Evolutionary conservation across 805 yeast species (phyloP).

Genomic region (Starmerella vaccinii): DNA sequence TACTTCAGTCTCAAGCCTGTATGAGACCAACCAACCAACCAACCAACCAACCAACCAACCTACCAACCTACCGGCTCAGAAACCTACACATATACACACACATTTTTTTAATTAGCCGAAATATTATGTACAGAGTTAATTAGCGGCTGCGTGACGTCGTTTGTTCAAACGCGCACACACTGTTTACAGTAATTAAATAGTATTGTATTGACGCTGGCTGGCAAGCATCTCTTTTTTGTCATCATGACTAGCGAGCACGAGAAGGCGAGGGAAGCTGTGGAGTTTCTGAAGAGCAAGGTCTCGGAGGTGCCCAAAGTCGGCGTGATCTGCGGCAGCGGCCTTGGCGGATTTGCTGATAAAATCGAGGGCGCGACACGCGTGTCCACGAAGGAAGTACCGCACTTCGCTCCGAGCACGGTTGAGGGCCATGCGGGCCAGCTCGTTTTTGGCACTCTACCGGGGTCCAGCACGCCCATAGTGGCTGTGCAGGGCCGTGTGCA

Average conservation of each 20-base stretch:
- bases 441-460: conserved; percentile 48
- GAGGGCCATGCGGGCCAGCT: conserved; percentile 82
- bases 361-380: conserved; percentile 41
- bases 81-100: too few relatives aligned
- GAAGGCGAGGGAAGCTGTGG: conserved; percentile 20
- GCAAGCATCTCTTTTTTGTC: not conserved
- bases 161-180: too few relatives aligned
- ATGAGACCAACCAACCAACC: too few relatives aligned
- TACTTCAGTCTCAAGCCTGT: too few relatives aligned
- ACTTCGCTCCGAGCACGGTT: conserved; percentile 72
- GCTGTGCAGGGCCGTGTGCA: conserved; percentile 93
- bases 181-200: too few relatives aligned
- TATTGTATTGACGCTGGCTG: not conserved
- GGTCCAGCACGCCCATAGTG: conserved; percentile 54
- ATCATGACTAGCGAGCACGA: conserved; percentile 11
- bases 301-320: conserved; percentile 37
- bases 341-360: conserved; percentile 68
- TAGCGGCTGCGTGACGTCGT: too few relatives aligned
- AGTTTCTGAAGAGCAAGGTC: conserved; percentile 14
- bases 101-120: too few relatives aligned
- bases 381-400: conserved; percentile 62
- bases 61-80: too few relatives aligned
- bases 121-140: too few relatives aligned
- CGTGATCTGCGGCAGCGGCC: conserved; percentile 89
- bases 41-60: too few relatives aligned